Base-by-base conservation (phyloP, 805 yeast genomes). In the Blastobotrys attinorum region DNA sequence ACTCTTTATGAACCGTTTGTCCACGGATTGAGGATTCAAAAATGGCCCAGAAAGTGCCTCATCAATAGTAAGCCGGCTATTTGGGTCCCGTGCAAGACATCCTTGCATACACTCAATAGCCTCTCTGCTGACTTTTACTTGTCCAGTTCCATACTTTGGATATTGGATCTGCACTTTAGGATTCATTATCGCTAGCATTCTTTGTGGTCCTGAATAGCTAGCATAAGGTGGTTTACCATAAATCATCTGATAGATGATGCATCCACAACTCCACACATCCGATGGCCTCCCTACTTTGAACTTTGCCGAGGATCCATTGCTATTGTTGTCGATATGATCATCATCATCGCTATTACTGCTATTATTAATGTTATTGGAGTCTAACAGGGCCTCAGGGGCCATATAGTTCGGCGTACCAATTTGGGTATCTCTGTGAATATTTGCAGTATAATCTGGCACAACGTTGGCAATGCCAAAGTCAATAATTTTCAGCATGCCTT, bases 251-350 rank as follows among this genome's bases (percentile, higher is more conserved):
- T 88, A 90, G 1, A 92, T 69, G 2, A 92, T 90, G 61, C 97
- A 88, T 0, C 98, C 98, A 64, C 96, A 84, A 17, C 97, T 88
- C 98, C 98, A 92, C 13, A 92, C 80, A 65, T 92, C 98, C 1
- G 97, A 83, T 0, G 97, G 96, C 55, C 81, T 82, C 1, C 97
- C 97, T 8, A 89, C 95, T 61, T 77, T 84, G 90, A 58, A 58
- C 39, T 65, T 44, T 57, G 60, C 35, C n/a, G n/a, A n/a, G n/a
- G n/a, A n/a, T 17, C 43, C 27, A 17, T 31, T 32, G 31, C 17
- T 4, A 13, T 20, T 10, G 15, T 23, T 37, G n/a, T n/a, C n/a
- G n/a, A n/a, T n/a, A n/a, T n/a, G n/a, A n/a, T 29, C 16, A 32
- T 58, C 56, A 4, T 59, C 46, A 25, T 64, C 67, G 41, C 61